Base-by-base conservation (phyloP, 2,329 filamentous ascomycete genomes). In the Trichoderma brevicompactum region DNA sequence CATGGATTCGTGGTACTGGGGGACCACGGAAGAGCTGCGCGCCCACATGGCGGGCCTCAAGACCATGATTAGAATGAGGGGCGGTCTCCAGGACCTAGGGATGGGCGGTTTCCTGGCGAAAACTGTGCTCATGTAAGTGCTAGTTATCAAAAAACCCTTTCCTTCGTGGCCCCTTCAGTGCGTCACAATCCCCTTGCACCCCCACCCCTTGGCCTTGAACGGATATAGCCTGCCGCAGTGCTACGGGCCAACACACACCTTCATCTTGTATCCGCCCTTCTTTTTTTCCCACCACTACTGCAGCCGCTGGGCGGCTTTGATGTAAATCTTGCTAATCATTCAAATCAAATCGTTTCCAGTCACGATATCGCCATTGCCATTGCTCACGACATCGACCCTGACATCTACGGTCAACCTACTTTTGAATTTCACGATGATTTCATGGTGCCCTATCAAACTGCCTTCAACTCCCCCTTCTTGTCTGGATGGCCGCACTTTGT, bases 1-100 rank as follows among this genome's bases (percentile, higher is more conserved):
- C 23, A 72, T 82, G 28, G 79, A 83, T 52, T 83, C 84, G 65
- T 86, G 83, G 83, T 84, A 83, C 69, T 84, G 82, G 82, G 82
- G 82, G 6, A 79, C 78, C 32, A 78, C 77, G 0, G 71, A 76
- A 43, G 79, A 81, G 66, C 74, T 85, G 10, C 75, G 77, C 28
- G 77, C 78, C 1, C 83, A 85, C 60, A 77, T 84, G 66, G 72
- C 70, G 7, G 82, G 82, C 0, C 74, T 86, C 15, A 75, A 77
- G 66, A 78, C 79, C 54, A 83, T 85, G 80, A 78, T 85, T 9
- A 72, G 71, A 23, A 69, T 81, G 53, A 76, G 82, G 28, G 83
- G 82, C 10, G 81, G 83, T 0, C 74, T 84, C 49, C 73, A 77
- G 19, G 74, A 76, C 8, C 72, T 85, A 3, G 82, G 82, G 2